phyloP scores from a whole-genome alignment of 2,329 filamentous ascomycete genomes.

The Pezicula rhizophila region DNA sequence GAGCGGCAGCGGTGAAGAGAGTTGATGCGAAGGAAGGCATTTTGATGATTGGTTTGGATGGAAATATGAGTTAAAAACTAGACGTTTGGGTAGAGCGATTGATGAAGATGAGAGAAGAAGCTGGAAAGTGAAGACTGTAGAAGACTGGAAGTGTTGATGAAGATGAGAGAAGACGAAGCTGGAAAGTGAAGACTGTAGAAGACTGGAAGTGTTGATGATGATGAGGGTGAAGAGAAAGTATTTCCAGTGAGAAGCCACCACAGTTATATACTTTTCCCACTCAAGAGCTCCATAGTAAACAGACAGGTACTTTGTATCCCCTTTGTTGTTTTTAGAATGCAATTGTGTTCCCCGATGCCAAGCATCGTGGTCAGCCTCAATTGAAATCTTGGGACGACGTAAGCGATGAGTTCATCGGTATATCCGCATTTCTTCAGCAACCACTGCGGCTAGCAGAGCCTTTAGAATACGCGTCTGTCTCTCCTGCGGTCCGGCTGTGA shows the following conservation, averaged over 20 bases:
- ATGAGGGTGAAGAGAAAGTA: not conserved
- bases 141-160: not conserved
- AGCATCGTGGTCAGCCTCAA: too few relatives aligned
- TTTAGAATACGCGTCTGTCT: too few relatives aligned
- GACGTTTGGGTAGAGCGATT: too few relatives aligned
- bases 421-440: too few relatives aligned
- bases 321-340: not conserved
- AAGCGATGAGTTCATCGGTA: too few relatives aligned
- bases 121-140: not conserved
- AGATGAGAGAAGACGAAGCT: not conserved
- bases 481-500: too few relatives aligned
- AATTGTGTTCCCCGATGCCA: not conserved
- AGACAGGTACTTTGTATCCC: not conserved
- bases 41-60: not conserved
- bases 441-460: too few relatives aligned
- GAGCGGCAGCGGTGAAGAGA: not conserved
- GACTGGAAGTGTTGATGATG: not conserved
- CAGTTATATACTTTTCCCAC: not conserved
- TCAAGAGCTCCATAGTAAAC: not conserved
- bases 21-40: slow-evolving; percentile 2
- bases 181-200: not conserved
- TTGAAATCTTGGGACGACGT: too few relatives aligned
- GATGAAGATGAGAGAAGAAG: not conserved
- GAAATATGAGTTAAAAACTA: not conserved
- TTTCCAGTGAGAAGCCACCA: not conserved